Evolutionary conservation across 495 filamentous ascomycete genomes (phyloP), one percentile per base, ranked within the genome.

Genomic region (Tuber calosporum): DNA sequence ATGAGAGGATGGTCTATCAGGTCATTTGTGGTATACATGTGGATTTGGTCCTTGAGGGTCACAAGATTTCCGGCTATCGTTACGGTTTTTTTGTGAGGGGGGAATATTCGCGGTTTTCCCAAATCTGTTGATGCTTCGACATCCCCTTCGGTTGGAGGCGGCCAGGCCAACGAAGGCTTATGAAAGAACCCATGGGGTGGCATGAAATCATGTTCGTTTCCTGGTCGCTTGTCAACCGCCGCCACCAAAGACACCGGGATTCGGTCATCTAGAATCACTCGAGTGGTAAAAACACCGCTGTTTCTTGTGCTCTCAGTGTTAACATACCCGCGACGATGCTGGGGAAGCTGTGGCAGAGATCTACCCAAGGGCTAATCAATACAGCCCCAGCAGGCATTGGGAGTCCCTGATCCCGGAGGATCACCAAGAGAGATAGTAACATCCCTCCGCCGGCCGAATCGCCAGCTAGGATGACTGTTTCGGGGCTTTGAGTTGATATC

Each of bases 391-490:
- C 94, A 0, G 94, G 94, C 53, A 97, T 77, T 19, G 94, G 89
- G 37, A 96, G 82, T 0, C 89, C 90, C 79, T 89, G 88, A 82
- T 98, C 93, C 67, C 94, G 88, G 73, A 97, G 83, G 19, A 88
- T 89, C 45, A 96, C 89, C 71, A 98, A 84, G 86, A 96, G 84
- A 8, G 89, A 88, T 71, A 97, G 77, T 7, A 93, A 86, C 92
- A 98, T 91, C 0, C 93, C 94, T 39, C 87, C 94, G 39, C 94
- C 94, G 0, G 94, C 94, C 19, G 93, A 97, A 76, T 98, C 94
- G 17, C 94, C 94, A 0, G 93, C 93, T 17, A 92, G 77, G 37
- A 98, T 84, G 41, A 97, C 93, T 40, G 92, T 92, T 45, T 86
- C 89, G 0, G 93, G 88, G 40, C 90, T 85, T 74, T 97, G 90